Evolutionary conservation across 495 filamentous ascomycete genomes (phyloP).

Genomic region (Parathielavia hyrcaniae): DNA sequence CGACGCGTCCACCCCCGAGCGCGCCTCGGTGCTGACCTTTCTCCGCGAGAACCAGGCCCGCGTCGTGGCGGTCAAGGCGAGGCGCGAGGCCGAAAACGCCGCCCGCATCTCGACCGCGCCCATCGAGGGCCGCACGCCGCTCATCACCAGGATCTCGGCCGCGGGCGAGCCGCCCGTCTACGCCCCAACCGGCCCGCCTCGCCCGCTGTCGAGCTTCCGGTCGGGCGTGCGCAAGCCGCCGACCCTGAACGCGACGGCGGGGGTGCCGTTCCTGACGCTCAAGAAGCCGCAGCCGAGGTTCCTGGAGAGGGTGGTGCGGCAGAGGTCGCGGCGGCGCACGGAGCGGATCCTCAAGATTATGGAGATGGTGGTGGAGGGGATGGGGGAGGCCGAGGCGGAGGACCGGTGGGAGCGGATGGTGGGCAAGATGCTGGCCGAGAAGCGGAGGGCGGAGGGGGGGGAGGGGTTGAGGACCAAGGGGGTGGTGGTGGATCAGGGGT

Average conservation of each 20-base stretch:
- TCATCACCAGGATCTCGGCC: slow-evolving; percentile 31
- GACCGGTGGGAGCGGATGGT: slow-evolving; percentile 18
- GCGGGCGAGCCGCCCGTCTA: slow-evolving; percentile 36
- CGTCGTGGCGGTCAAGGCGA: slow-evolving; percentile 12
- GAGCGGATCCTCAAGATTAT: slow-evolving; percentile 26
- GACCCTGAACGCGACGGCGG: slow-evolving; percentile 47
- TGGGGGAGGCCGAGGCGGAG: slow-evolving; percentile 1
- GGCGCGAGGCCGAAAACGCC: slow-evolving; percentile 3
- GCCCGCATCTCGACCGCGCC: slow-evolving; percentile 11
- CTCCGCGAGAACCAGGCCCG: slow-evolving; percentile 30
- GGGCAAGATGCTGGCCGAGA: slow-evolving; percentile 25
- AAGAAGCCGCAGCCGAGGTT: slow-evolving; percentile 60
- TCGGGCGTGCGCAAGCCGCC: slow-evolving; percentile 56
- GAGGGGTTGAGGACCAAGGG: slow-evolving; percentile 17
- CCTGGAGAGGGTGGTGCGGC: slow-evolving; percentile 51
- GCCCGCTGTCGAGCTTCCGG: slow-evolving; percentile 36
- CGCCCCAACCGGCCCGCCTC: slow-evolving; percentile 39
- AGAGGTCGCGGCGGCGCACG: slow-evolving; percentile 50
- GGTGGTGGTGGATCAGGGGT: slow-evolving; percentile 8
- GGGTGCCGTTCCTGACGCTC: slow-evolving; percentile 63
- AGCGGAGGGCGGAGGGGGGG: slow-evolving; percentile 28
- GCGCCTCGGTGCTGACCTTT: slow-evolving; percentile 31
- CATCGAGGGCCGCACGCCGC: slow-evolving; percentile 22
- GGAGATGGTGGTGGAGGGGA: slow-evolving; percentile 14
- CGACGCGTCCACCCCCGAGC: slow-evolving; percentile 17